phyloP scores from a whole-genome alignment of 1,284 basidiomycete genomes.

The Tausonia pullulans region DNA sequence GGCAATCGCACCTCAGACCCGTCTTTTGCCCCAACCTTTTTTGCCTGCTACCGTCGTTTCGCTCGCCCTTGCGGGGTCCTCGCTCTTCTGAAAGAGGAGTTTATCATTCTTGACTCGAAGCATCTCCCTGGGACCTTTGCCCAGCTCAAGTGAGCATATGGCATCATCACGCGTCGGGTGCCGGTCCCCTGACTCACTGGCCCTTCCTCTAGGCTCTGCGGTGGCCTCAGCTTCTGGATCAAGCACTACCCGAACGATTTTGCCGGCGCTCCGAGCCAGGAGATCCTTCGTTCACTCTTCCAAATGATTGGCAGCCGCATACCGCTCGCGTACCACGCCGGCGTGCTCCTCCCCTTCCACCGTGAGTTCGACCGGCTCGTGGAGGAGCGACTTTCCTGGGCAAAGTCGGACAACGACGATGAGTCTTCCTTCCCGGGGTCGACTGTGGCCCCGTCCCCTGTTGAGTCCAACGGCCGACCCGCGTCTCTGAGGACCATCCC shows the following conservation, averaged over 20 bases:
- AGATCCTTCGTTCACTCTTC: constrained; percentile 25
- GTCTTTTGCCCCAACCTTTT: constrained; percentile 29
- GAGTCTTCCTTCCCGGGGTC: background rate
- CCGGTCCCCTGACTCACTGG: background rate
- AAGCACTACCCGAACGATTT: constrained; percentile 32
- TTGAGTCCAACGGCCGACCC: background rate
- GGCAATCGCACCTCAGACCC: constrained; percentile 22
- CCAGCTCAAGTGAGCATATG: constrained; percentile 8
- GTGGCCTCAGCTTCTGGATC: constrained; percentile 31
- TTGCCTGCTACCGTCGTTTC: constrained; percentile 33
- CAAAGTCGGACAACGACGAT: constrained; percentile 1
- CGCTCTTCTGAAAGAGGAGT: constrained; percentile 22
- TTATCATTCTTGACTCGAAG: constrained; percentile 6
- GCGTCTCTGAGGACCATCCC: background rate
- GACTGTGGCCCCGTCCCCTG: too few species aligned
- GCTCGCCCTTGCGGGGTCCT: constrained; percentile 28
- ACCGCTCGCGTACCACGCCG: constrained; percentile 31
- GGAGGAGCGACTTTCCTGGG: background rate
- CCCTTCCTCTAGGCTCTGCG: constrained; percentile 24
- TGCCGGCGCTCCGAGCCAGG: constrained; percentile 20
- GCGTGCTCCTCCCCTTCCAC: constrained; percentile 22
- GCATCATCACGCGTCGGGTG: background rate
- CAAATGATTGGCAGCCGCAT: constrained; percentile 25
- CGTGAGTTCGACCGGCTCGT: constrained; percentile 5
- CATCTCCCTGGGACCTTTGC: constrained; percentile 4